Evolutionary conservation across 768 basidiomycete species (phyloP), one percentile per base, ranked within the genome.

Genomic region (Pisolithus albus): DNA sequence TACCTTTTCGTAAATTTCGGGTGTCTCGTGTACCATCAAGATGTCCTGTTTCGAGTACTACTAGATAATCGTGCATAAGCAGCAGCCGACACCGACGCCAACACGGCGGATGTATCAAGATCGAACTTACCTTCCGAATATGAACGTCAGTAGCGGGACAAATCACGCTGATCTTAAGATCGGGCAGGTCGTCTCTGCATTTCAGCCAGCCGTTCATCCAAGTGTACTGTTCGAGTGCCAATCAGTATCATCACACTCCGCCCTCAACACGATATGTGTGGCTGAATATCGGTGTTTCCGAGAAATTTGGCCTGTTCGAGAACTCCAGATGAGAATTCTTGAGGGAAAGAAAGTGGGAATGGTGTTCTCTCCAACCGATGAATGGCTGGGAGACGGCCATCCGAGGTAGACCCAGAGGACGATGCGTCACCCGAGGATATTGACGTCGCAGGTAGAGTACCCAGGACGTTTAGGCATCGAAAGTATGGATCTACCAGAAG

Each of bases 71-170:
- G 37, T 1, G 13, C 28, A 37, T 23, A 19, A 23, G 16, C 7
- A 21, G 34, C 16, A 15, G 6, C 19, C 32, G 34, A 28, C 39
- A 15, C 32, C 9, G 21, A n/a, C 0, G 5, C 21, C 37, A 3
- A 23, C 8, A 21, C 11, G 21, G 21, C 21, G 10, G 10, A 7
- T 10, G 3, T 10, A 30, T 30, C 3, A 30, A 30, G 2, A 30
- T n/a, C 40, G 18, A 41, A 46, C 59, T 30, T 34, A 84, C 88
- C 77, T 96, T 96, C 54, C 77, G 78, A 52, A 98, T 83, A 62
- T 98, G 93, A 4, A 84, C 80, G 7, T 92, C 88, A 0, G 92
- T 97, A 1, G 92, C 92, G 13, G 95, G 95, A 55, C 78, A 87
- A 47, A 96, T 84, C 16, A 92, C 72, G 54, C 83, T 88, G 57